Conservation (phyloP, 108 stramenopile species). For the Chaetoceros tenuissimus region DNA sequence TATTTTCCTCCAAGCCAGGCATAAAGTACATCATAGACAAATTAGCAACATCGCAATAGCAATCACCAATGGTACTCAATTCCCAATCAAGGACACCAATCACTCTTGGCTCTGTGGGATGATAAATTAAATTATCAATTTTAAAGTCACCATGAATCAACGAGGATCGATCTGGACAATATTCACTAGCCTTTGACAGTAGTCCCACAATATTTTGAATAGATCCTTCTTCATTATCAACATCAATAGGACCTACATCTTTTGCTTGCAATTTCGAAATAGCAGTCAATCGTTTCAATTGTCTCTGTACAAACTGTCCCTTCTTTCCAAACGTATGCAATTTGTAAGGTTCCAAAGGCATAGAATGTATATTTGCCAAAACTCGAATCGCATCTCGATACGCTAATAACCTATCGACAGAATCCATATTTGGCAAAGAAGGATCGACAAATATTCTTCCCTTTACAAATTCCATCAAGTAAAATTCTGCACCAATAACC, state of each 20-base stretch:
- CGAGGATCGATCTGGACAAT: constrained; percentile 43
- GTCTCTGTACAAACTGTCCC: constrained; percentile 60
- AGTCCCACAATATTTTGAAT: constrained; percentile 34
- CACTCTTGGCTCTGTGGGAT: constrained; percentile 79
- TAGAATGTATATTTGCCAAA: constrained; percentile 68
- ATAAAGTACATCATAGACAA: constrained; percentile 84
- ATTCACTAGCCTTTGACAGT: constrained; percentile 27
- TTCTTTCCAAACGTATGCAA: constrained; percentile 65
- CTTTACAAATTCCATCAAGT: constrained; percentile 88
- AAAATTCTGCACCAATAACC: constrained; percentile 92
- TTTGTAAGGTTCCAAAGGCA: constrained; percentile 40
- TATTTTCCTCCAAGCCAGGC: constrained; percentile 29
- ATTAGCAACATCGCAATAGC: constrained; percentile 89
- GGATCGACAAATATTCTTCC: constrained; percentile 91
- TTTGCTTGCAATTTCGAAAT: constrained; percentile 65
- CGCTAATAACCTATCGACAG: constrained; percentile 44
- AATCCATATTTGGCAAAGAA: constrained; percentile 49
- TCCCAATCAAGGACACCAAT: constrained; percentile 98
- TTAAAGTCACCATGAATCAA: constrained; percentile 95
- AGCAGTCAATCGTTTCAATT: constrained; percentile 58
- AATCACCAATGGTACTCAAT: constrained; percentile 87
- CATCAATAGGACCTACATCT: constrained; percentile 24
- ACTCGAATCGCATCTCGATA: constrained; percentile 65
- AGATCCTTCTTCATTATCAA: neutral
- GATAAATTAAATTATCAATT: constrained; percentile 93